phyloP scores from a whole-genome alignment of 2,329 filamentous ascomycete species.

The Chaetomiaceae sp. region DNA sequence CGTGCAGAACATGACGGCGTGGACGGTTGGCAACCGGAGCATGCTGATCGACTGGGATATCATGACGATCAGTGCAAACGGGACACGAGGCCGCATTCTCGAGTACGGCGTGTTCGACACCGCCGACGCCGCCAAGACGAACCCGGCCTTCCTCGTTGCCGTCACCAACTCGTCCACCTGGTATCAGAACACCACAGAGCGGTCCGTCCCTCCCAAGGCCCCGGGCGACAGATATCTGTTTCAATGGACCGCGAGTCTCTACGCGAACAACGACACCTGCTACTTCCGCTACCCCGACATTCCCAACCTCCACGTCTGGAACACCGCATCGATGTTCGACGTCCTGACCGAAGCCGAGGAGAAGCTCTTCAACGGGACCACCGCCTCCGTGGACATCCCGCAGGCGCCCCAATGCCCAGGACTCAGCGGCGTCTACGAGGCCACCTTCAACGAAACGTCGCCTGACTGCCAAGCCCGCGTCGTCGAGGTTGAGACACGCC shows the following conservation, averaged over 20 bases:
- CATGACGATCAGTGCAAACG: too few species aligned
- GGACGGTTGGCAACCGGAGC: neutral
- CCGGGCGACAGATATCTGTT: neutral
- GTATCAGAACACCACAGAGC: neutral
- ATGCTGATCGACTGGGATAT: neutral
- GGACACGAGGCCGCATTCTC: neutral
- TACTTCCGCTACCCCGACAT: neutral
- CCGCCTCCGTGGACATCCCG: neutral
- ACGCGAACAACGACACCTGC: neutral
- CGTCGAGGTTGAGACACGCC: neutral
- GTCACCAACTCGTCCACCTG: neutral
- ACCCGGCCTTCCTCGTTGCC: neutral
- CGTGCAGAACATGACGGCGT: neutral
- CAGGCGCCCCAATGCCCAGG: neutral
- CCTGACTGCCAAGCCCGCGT: too few species aligned
- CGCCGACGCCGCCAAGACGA: neutral
- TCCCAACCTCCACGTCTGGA: neutral
- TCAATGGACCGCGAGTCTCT: neutral
- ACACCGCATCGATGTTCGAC: neutral
- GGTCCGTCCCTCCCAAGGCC: too few species aligned
- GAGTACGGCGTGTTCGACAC: neutral
- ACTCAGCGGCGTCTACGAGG: neutral
- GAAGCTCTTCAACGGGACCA: neutral
- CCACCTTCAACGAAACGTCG: neutral
- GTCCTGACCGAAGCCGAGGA: neutral